Base-by-base conservation (phyloP, 2,329 filamentous ascomycete species). In the Xylariaceae sp. region DNA sequence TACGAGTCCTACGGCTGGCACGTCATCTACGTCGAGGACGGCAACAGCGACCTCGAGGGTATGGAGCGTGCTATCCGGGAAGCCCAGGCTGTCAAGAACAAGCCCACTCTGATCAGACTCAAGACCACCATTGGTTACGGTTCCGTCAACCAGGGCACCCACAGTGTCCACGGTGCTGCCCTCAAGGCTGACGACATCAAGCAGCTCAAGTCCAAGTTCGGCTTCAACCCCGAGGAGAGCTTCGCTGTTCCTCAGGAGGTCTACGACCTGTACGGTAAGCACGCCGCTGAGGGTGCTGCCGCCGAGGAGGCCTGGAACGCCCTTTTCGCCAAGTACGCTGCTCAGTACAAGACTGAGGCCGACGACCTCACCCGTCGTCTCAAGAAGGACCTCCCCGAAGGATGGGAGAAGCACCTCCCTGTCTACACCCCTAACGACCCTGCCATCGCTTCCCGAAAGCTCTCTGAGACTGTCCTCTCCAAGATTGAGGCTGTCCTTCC, bases 1-100 rank as follows among this genome's bases (percentile, higher is more conserved):
- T 97, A 97, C 77, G 91, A 97, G 82, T 76, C 94, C 63, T 99
- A 97, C 77, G 94, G 92, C 80, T 99, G 94, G 94, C 92, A 99
- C 78, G 86, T 88, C 62, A 80, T 90, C 73, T 82, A 83, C 75
- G 92, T 99, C 75, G 80, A 87, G 71, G 86, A 97, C 71, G 94
- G 94, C 77, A 90, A 99, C 82, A 77, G 85, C 75, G 91, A 97
- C 78, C 86, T 97, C 59, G 88, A 87, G 67, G 86, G 77, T 73
- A 97, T 99, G 63, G 92, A 96, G 81, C 86, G 83, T 64, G 94
- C 94, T 70, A 89, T 99, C 76, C 84, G 87, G 77, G 85, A 89
- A 80, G 89, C 87, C 75, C 87, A 93, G 82, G 81, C 87, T 67
- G 89, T 95, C 78, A 97, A 86, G 77, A 86, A 97, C 84, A 99